Evolutionary conservation across 257 asterid species (phyloP), one percentile per base, ranked within the genome.

Genomic region (Verbascum thapsus): DNA sequence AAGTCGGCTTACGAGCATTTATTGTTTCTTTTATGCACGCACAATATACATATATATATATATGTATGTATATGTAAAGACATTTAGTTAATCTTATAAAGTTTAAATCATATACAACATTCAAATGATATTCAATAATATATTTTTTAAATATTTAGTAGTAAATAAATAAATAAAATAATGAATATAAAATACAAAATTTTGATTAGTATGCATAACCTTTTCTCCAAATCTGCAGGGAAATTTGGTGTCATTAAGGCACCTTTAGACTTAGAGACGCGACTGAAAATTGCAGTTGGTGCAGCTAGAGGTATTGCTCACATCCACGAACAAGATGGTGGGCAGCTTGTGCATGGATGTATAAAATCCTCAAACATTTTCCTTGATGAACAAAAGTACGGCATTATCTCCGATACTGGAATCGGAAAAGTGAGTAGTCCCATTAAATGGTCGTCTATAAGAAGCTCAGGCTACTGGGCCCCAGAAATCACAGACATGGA

Each of bases 281-380:
- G 74, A 49, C 12, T 72, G 18, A 12, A 1, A 57, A 57, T 75
- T 5, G 62, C 74, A 5, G 64, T 61, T 5, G 81, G 65, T 66
- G 81, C 69, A 0, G 74, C 81, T 10, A 41, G 69, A 19, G 74
- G 65, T 9, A 68, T 71, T 7, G 47, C 69, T 20, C 65, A 71
- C 72, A 68, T 71, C 74, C 77, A 75, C 17, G 3, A 48, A 19
- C 66, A 66, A 23, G 74, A 37, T 50, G 53, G 68, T 4, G 9
- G 63, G 23, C 35, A 30, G 18, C 10, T 71, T n/a, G 70, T 47
- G 26, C 81, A 71, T 66, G 81, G 81, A 54, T 71, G 66, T 55
- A 61, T 75, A 12, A 61, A 59, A n/a, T 71, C 81, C 56, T 66
- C 77, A 39, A 71, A 75, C 30, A 58, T 67, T 61, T 62, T 67